Evolutionary conservation across 192 early-diverging fungal species (phyloP).

Genomic region (Powellomyces hirtus): DNA sequence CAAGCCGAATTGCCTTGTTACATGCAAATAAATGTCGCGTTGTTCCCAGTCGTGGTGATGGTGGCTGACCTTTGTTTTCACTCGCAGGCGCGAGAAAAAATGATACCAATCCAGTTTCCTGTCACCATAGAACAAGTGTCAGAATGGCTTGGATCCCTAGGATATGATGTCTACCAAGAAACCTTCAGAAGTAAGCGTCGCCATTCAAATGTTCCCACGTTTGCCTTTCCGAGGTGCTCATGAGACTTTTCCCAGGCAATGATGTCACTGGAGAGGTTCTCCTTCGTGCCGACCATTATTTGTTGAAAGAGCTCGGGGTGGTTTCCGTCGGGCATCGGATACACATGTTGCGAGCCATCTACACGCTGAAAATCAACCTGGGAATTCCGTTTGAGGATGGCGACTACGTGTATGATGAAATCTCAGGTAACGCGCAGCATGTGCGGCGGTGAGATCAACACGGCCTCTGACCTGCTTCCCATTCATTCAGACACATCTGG

Average conservation of each 20-base stretch:
- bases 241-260: constrained; percentile 60
- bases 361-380: constrained; percentile 75
- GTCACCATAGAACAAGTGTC: background rate
- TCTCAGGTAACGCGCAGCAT: background rate
- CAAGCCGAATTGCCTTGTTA: too few species aligned
- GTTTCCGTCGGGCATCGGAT: constrained; percentile 83
- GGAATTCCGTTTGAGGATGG: constrained; percentile 75
- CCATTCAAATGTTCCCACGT: too few species aligned
- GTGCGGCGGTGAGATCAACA: too few species aligned
- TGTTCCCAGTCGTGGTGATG: too few species aligned
- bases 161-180: background rate
- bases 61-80: background rate
- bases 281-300: constrained; percentile 83
- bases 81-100: background rate
- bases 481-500: background rate
- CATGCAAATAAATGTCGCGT: too few species aligned
- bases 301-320: constrained; percentile 85
- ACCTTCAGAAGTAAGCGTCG: background rate
- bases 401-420: constrained; percentile 69
- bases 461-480: too few species aligned
- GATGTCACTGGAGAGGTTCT: constrained; percentile 87
- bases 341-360: constrained; percentile 86
- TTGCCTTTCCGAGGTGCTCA: background rate
- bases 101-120: background rate
- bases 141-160: background rate